Evolutionary conservation across 1,284 basidiomycete species (phyloP).

Genomic region (Stygiomarasmius scandens): DNA sequence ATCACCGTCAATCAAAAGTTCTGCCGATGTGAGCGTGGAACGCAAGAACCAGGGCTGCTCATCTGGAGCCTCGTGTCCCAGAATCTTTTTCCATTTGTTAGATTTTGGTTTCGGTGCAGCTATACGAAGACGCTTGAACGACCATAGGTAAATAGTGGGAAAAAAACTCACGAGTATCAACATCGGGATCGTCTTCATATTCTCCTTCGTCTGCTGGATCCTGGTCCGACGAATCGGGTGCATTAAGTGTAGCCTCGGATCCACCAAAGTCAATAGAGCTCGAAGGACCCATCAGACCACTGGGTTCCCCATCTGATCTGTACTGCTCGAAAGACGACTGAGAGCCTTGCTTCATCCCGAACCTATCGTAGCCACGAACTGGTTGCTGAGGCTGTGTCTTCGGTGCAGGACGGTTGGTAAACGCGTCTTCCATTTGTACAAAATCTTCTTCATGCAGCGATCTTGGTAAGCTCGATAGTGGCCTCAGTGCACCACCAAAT

Average conservation of each 20-base stretch:
- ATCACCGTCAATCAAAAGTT: conserved; percentile 86
- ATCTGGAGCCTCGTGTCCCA: conserved; percentile 71
- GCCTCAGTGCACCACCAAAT: conserved; percentile 41
- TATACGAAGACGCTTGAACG: background rate
- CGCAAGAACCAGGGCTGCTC: conserved; percentile 80
- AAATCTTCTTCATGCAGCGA: conserved; percentile 50
- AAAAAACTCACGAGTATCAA: conserved; percentile 3
- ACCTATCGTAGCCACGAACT: background rate
- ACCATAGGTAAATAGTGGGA: background rate
- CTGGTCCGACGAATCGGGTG: background rate
- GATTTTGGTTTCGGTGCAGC: conserved; percentile 7
- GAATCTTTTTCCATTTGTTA: conserved; percentile 72
- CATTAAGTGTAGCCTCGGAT: background rate
- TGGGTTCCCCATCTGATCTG: background rate
- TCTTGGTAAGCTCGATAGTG: conserved; percentile 31
- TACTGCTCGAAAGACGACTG: conserved; percentile 4
- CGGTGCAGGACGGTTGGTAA: conserved; percentile 26
- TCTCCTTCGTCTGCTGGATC: background rate
- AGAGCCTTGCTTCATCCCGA: background rate
- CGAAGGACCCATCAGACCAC: background rate
- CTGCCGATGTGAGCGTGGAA: conserved; percentile 73
- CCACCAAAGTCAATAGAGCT: background rate
- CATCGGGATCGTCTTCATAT: too few relatives aligned
- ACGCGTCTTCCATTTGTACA: conserved; percentile 62
- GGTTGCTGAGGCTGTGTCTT: background rate